Percentiles rank a stretch among this genome's conserved stretches.
These are phyloP conservation scores for Pyrrhoderma noxium DNA, from an alignment of 1,284 basidiomycete species.

Conservation along the genomic window DNA sequence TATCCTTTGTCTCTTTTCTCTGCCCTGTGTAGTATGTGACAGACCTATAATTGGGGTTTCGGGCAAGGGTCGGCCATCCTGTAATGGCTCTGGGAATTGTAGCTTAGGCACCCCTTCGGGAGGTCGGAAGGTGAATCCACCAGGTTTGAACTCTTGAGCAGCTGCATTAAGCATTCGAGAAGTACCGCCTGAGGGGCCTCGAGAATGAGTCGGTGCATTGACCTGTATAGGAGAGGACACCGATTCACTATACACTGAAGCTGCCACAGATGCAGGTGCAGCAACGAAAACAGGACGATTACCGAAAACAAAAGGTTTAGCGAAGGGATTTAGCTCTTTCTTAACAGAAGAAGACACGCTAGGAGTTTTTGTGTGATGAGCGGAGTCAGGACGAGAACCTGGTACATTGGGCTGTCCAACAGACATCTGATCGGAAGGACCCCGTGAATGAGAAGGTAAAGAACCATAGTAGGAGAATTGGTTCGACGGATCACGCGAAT, in stretches of 20 bases:
- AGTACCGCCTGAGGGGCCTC: conserved; percentile 53
- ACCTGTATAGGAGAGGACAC: conserved; percentile 31
- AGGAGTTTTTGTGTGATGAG: conserved; percentile 20
- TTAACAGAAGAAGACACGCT: conserved; percentile 24
- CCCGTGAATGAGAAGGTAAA: conserved; percentile 56
- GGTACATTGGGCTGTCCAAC: conserved; percentile 15
- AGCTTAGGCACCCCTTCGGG: conserved; percentile 58
- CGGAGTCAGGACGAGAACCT: conserved; percentile 19
- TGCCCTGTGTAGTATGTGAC: conserved; percentile 44
- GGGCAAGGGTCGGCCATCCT: conserved; percentile 28
- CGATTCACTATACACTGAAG: conserved; percentile 19
- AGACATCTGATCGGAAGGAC: conserved; percentile 34
- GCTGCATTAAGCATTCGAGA: conserved; percentile 57
- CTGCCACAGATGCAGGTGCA: conserved; percentile 17
- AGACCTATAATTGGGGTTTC: conserved; percentile 25
- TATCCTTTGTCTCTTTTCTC: conserved; percentile 56
- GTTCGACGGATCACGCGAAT: conserved; percentile 56
- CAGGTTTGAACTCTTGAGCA: conserved; percentile 74
- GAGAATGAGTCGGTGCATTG: conserved; percentile 40
- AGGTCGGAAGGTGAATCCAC: conserved; percentile 63
- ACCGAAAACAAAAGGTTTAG: conserved; percentile 77
- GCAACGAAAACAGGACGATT: conserved; percentile 7
- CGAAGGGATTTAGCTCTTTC: conserved; percentile 61
- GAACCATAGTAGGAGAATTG: conserved; percentile 56
- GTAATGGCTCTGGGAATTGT: conserved; percentile 31